Conservation (phyloP, 768 basidiomycete genomes). For the Boletus insuetus region DNA sequence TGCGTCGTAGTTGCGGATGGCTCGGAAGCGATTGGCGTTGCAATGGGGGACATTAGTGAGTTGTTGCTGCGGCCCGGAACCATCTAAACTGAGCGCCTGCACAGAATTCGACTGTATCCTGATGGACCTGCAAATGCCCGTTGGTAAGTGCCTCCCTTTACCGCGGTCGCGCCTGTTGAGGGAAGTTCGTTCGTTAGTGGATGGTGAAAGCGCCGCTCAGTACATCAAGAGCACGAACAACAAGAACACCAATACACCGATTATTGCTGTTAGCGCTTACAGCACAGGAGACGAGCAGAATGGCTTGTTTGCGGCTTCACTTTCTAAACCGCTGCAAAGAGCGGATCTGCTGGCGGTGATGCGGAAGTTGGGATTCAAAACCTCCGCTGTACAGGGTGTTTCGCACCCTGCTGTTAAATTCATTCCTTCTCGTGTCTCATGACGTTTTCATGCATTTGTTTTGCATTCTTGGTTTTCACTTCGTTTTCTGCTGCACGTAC, state of each 20-base stretch:
- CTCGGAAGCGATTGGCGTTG: constrained; percentile 94
- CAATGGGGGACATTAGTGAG: constrained; percentile 96
- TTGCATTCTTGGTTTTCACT: constrained; percentile 26
- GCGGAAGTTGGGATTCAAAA: constrained; percentile 90
- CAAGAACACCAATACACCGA: constrained; percentile 91
- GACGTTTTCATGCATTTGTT: constrained; percentile 21
- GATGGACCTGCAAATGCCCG: constrained; percentile 95
- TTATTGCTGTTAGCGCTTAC: constrained; percentile 89
- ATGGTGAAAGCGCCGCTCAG: constrained; percentile 93
- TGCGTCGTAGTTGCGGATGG: constrained; percentile 96
- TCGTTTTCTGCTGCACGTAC: constrained; percentile 32
- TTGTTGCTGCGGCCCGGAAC: constrained; percentile 10
- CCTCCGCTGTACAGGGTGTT: constrained; percentile 64
- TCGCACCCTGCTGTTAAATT: constrained; percentile 50
- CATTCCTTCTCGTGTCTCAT: constrained; percentile 37
- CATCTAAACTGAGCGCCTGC: constrained; percentile 3
- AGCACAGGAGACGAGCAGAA: constrained; percentile 68
- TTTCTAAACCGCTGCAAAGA: constrained; percentile 89
- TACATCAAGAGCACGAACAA: constrained; percentile 97
- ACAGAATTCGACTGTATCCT: constrained; percentile 94
- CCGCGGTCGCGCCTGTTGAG: constrained; percentile 5
- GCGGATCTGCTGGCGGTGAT: constrained; percentile 77
- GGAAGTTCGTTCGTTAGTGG: constrained; percentile 50
- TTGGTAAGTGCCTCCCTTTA: constrained; percentile 53
- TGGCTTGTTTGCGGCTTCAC: constrained; percentile 74